phyloP scores from a whole-genome alignment of 768 basidiomycete species.

The Amanita phalloides region DNA sequence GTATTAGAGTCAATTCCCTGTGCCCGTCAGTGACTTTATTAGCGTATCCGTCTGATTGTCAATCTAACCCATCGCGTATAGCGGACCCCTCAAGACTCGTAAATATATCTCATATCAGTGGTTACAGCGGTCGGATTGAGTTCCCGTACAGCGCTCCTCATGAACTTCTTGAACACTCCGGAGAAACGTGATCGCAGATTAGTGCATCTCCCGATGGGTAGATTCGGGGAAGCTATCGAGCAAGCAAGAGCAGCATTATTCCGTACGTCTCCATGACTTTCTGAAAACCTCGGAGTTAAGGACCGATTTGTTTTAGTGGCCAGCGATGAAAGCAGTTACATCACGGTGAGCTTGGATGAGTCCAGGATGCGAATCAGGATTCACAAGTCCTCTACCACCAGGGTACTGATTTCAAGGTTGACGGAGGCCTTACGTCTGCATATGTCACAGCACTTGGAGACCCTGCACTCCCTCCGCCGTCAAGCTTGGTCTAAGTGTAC shows the following conservation, averaged over 20 bases:
- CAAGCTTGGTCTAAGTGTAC: constrained; percentile 36
- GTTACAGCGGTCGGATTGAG: background rate
- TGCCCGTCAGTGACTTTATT: constrained; percentile 67
- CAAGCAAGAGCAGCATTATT: constrained; percentile 90
- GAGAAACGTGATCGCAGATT: constrained; percentile 91
- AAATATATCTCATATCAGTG: background rate
- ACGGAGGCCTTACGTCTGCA: constrained; percentile 85
- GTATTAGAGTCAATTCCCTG: constrained; percentile 90
- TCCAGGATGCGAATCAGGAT: background rate
- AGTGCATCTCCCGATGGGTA: constrained; percentile 90
- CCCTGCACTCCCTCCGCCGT: constrained; percentile 57
- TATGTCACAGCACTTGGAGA: constrained; percentile 90
- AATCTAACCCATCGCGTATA: constrained; percentile 17
- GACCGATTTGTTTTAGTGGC: constrained; percentile 31
- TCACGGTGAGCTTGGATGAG: constrained; percentile 54
- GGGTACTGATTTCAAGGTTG: constrained; percentile 92
- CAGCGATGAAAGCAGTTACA: constrained; percentile 91
- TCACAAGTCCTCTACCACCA: constrained; percentile 16
- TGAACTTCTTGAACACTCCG: constrained; percentile 95
- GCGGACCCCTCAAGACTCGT: constrained; percentile 94
- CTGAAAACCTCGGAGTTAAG: background rate
- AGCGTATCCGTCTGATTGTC: constrained; percentile 4
- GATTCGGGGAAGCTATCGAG: constrained; percentile 96
- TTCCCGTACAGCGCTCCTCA: constrained; percentile 64
- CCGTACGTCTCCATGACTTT: constrained; percentile 41